These are phyloP conservation scores for Aspergillus bertholletiae DNA, from an alignment of 495 filamentous ascomycete genomes.

Conservation along the genomic window DNA sequence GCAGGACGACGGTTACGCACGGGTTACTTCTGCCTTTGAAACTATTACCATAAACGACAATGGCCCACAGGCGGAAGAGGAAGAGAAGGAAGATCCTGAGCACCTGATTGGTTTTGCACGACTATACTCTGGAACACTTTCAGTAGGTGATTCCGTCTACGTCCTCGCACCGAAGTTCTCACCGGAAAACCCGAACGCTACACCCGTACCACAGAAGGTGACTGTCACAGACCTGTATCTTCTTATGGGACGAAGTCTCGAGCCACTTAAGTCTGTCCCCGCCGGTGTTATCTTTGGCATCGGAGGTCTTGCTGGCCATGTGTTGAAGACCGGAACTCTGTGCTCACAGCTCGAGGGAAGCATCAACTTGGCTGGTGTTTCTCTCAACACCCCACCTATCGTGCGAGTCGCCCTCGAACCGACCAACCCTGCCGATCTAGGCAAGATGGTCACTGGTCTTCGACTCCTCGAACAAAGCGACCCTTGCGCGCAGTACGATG, in stretches of 20 bases:
- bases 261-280: conserved; percentile 77
- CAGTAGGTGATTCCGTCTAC: conserved; percentile 86
- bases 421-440: conserved; percentile 77
- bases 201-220: conserved; percentile 76
- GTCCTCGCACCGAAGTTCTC: conserved; percentile 90
- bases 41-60: conserved; percentile 39
- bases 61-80: conserved; percentile 35
- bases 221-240: conserved; percentile 88
- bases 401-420: conserved; percentile 94
- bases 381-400: conserved; percentile 75
- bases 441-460: conserved; percentile 89
- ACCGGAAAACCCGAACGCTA: conserved; percentile 69
- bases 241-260: conserved; percentile 89
- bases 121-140: conserved; percentile 85
- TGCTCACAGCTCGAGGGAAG: conserved; percentile 84
- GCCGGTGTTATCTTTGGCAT: conserved; percentile 97
- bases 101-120: conserved; percentile 93
- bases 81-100: conserved; percentile 63
- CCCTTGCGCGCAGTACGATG: conserved; percentile 92
- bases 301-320: conserved; percentile 81
- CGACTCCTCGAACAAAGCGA: conserved; percentile 90
- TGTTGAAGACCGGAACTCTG: conserved; percentile 92
- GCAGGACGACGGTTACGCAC: conserved; percentile 34
- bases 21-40: conserved; percentile 46
- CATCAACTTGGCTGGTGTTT: conserved; percentile 90